Percentiles rank a stretch among this genome's conserved stretches.
Evolutionary conservation across 495 filamentous ascomycete genomes (phyloP).

Genomic region (Trichoderma virens): DNA sequence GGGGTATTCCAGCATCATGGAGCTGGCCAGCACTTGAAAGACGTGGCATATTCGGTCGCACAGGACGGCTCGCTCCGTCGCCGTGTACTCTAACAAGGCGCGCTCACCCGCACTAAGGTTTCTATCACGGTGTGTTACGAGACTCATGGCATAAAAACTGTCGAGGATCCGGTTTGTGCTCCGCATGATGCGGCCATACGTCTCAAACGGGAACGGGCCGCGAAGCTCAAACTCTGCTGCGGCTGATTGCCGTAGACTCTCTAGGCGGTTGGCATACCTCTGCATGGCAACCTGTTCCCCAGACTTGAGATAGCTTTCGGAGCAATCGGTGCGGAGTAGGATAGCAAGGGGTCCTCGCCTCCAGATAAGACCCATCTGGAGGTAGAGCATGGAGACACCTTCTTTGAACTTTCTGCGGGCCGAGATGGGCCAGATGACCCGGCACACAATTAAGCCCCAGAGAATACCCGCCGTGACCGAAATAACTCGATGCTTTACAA

Average conservation of each 20-base stretch:
- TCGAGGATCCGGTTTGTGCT: slow-evolving; percentile 79
- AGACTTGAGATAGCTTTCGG: slow-evolving; percentile 67
- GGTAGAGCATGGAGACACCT: slow-evolving; percentile 76
- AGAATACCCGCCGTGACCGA: slow-evolving; percentile 81
- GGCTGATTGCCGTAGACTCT: slow-evolving; percentile 65
- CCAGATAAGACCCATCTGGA: slow-evolving; percentile 95
- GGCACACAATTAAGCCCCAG: slow-evolving; percentile 88
- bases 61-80: slow-evolving; percentile 65
- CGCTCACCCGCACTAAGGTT: slow-evolving; percentile 77
- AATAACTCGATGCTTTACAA: slow-evolving; percentile 84
- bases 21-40: slow-evolving; percentile 85
- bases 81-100: slow-evolving; percentile 69
- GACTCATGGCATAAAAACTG: slow-evolving; percentile 90
- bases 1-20: slow-evolving; percentile 88
- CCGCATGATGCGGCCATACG: slow-evolving; percentile 65
- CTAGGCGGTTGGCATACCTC: slow-evolving; percentile 50
- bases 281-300: slow-evolving; percentile 67
- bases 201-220: slow-evolving; percentile 68
- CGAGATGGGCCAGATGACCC: slow-evolving; percentile 87
- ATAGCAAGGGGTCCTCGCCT: slow-evolving; percentile 82
- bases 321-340: slow-evolving; percentile 48
- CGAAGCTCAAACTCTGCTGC: slow-evolving; percentile 74
- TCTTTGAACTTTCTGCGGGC: slow-evolving; percentile 80
- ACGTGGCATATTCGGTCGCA: slow-evolving; percentile 87
- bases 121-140: slow-evolving; percentile 76